phyloP scores from a whole-genome alignment of 768 basidiomycete genomes.

The Tylopilus sp. region DNA sequence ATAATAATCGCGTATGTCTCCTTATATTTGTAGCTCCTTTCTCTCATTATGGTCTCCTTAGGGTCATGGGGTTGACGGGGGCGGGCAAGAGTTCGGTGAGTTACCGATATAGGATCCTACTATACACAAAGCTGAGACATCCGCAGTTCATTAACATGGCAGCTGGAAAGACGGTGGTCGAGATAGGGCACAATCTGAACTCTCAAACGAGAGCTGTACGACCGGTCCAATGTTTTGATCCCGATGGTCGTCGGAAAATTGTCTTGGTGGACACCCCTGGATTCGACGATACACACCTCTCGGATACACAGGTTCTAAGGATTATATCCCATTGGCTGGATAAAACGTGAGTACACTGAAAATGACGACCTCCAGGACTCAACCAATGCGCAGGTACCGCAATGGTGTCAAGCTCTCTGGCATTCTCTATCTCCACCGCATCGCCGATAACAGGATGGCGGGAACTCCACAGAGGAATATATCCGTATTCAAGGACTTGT shows the following conservation, averaged over 20 bases:
- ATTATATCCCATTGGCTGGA: conserved; percentile 17
- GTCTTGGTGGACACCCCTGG: conserved; percentile 19
- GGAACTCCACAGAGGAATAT: conserved; percentile 10
- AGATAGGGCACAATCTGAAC: background rate
- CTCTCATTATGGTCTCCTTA: background rate
- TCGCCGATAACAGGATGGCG: background rate
- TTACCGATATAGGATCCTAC: background rate
- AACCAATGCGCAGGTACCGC: background rate
- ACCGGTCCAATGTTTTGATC: conserved; percentile 11
- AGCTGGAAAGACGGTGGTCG: background rate
- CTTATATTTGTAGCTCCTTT: background rate
- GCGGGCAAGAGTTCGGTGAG: conserved; percentile 20
- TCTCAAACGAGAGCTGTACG: conserved; percentile 9
- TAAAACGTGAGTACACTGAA: conserved; percentile 7
- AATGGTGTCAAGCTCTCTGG: background rate
- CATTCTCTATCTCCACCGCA: conserved; percentile 6
- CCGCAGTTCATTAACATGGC: conserved; percentile 14
- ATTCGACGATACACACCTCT: conserved; percentile 13
- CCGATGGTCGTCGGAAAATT: conserved; percentile 11
- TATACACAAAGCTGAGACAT: background rate
- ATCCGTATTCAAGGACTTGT: conserved; percentile 1
- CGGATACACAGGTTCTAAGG: conserved; percentile 8
- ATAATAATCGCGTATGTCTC: conserved; percentile 19
- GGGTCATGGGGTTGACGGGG: conserved; percentile 18
- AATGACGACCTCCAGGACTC: background rate